phyloP scores from a whole-genome alignment of 345 rosid species.

The Corymbia maculata region DNA sequence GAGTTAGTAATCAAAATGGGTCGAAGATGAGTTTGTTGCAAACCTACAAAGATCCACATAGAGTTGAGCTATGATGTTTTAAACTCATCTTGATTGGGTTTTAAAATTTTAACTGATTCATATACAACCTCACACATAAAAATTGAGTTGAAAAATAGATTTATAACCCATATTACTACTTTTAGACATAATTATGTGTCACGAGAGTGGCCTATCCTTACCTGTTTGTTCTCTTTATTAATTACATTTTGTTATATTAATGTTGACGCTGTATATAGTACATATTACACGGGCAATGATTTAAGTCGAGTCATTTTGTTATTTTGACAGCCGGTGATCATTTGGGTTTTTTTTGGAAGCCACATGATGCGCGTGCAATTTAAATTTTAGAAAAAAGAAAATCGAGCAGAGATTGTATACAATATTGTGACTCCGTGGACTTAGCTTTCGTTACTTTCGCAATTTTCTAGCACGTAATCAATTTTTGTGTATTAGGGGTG shows the following conservation, averaged over 20 bases:
- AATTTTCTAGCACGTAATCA: neutral
- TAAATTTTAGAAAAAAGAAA: no score
- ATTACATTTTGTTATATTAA: no score
- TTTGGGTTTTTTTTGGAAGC: neutral
- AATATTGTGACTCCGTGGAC: neutral
- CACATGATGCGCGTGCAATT: neutral
- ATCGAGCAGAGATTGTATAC: neutral
- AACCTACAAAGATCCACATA: neutral
- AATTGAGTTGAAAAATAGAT: no score
- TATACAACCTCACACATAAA: accelerated
- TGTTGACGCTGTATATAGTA: neutral
- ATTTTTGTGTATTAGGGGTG: neutral
- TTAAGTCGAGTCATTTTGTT: no score
- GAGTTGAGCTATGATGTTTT: neutral
- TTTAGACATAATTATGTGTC: no score
- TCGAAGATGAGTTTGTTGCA: no score
- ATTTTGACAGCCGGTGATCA: no score
- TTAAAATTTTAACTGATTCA: no score
- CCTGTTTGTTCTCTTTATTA: neutral
- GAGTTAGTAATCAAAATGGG: no score
- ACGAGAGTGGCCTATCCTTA: neutral
- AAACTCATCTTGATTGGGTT: neutral
- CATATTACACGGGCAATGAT: no score
- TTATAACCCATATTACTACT: no score
- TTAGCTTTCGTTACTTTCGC: accelerated